A percentile compares a stretch with the other conserved stretches of the same genome.
Conservation (phyloP, 805 yeast species). For the Cyberlindnera subsufficiens region DNA sequence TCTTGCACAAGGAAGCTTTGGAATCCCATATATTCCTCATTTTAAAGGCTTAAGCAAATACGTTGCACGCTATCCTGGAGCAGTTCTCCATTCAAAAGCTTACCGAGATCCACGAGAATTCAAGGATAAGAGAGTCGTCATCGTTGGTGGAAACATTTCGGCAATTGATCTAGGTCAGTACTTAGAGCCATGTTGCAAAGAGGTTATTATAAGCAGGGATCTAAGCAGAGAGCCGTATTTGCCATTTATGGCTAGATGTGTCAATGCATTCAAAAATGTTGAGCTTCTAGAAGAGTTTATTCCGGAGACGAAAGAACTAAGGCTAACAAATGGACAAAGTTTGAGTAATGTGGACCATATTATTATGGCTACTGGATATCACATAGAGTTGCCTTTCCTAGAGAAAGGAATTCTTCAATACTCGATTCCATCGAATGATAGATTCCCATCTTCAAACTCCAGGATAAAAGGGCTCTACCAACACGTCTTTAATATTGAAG, state of each 20-base stretch:
- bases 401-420: slow-evolving; percentile 21
- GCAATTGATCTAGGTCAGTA: slow-evolving; percentile 42
- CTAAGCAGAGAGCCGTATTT: slow-evolving; percentile 56
- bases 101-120: slow-evolving; percentile 38
- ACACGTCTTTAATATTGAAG: slow-evolving; percentile 39
- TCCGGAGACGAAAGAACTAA: slow-evolving; percentile 23
- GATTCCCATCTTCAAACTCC: slow-evolving; percentile 21
- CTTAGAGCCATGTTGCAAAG: slow-evolving; percentile 28
- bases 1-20: slow-evolving; percentile 54
- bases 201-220: slow-evolving; percentile 61
- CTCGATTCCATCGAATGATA: slow-evolving; percentile 19
- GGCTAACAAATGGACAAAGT: slow-evolving; percentile 28
- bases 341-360: slow-evolving; percentile 32
- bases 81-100: slow-evolving; percentile 46
- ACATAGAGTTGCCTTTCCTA: slow-evolving; percentile 33
- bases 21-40: slow-evolving; percentile 49
- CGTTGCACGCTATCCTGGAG: slow-evolving; percentile 34
- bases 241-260: slow-evolving; percentile 30
- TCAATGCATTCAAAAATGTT: slow-evolving; percentile 22
- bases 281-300: slow-evolving; percentile 23
- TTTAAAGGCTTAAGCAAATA: slow-evolving; percentile 42
- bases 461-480: slow-evolving; percentile 37
- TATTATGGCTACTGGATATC: slow-evolving; percentile 40
- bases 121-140: slow-evolving; percentile 33
- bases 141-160: slow-evolving; percentile 40